Evolutionary conservation across 2,329 filamentous ascomycete species (phyloP).

Genomic region (Ophiosphaerella herpotricha): DNA sequence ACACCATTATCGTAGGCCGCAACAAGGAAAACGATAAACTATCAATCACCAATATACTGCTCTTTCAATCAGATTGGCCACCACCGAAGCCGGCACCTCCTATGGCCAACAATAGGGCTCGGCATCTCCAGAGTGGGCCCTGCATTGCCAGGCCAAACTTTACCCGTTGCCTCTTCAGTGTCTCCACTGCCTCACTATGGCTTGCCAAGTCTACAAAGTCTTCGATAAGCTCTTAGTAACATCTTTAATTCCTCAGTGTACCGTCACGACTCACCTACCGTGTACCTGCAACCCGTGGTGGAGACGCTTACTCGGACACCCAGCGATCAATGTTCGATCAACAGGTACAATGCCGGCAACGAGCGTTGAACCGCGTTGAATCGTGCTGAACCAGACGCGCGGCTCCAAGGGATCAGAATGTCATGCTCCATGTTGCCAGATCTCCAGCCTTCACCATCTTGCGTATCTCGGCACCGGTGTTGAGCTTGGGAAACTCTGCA

Average conservation of each 20-base stretch:
- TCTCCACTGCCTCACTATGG: slow-evolving; percentile 3
- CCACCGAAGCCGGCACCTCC: not conserved
- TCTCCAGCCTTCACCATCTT: not conserved
- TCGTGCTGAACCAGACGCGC: slow-evolving; percentile 23
- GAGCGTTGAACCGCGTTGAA: slow-evolving; percentile 17
- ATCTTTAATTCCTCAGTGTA: slow-evolving; percentile 21
- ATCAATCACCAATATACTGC: not conserved
- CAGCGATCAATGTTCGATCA: slow-evolving; percentile 23
- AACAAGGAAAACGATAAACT: not conserved
- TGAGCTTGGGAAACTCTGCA: too few species aligned
- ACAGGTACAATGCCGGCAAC: slow-evolving; percentile 24
- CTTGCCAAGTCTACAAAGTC: slow-evolving; percentile 14
- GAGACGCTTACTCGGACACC: not conserved
- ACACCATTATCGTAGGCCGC: not conserved
- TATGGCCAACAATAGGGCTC: slow-evolving; percentile 4
- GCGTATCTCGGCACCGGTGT: too few species aligned
- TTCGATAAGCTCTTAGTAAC: slow-evolving; percentile 15
- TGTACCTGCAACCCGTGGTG: too few species aligned
- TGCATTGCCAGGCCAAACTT: slow-evolving; percentile 23
- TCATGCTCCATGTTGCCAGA: slow-evolving; percentile 1
- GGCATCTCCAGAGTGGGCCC: slow-evolving; percentile 23
- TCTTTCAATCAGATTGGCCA: not conserved
- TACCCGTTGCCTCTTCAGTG: slow-evolving; percentile 18
- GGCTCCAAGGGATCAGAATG: slow-evolving; percentile 21
- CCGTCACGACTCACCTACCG: too few species aligned